These are phyloP conservation scores for Marvania coccoides DNA, from an alignment of 139 green algal species.

Conservation along the genomic window DNA sequence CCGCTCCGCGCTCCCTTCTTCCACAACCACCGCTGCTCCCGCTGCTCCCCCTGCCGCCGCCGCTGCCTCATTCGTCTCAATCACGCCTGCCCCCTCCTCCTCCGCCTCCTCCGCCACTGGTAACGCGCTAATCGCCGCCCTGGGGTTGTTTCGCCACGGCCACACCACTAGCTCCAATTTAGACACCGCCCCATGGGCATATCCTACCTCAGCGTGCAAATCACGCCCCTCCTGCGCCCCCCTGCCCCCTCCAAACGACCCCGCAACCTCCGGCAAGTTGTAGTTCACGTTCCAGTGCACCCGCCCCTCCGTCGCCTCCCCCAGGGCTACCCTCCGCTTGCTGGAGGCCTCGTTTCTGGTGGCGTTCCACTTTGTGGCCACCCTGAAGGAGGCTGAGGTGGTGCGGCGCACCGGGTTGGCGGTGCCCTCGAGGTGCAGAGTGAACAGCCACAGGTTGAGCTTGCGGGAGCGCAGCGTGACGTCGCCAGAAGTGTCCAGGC, in stretches of 20 bases:
- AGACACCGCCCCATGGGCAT: conserved; percentile 18
- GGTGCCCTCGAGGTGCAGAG: conserved; percentile 12
- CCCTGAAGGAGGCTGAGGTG: neutral
- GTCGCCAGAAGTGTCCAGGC: conserved; percentile 6
- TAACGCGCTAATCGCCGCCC: neutral
- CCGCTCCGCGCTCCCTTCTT: neutral
- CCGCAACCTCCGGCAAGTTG: conserved; percentile 14
- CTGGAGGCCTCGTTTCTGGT: neutral
- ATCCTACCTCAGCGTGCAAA: conserved; percentile 16
- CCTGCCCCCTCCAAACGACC: neutral
- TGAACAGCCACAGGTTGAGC: conserved; percentile 18
- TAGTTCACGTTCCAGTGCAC: conserved; percentile 20
- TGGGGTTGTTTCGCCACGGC: conserved; percentile 6
- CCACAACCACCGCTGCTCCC: neutral
- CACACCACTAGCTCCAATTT: conserved; percentile 21
- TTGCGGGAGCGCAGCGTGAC: conserved; percentile 23
- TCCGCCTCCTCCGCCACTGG: neutral
- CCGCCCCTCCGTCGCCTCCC: neutral
- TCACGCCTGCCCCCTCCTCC: neutral
- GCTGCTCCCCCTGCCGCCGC: neutral
- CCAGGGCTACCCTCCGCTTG: conserved; percentile 3
- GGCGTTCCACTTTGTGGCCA: conserved; percentile 24
- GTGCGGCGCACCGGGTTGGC: conserved; percentile 11
- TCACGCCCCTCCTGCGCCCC: conserved; percentile 2
- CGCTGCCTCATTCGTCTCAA: neutral